Conservation (phyloP, 2,329 filamentous ascomycete genomes). For the Epichloe festucae region DNA sequence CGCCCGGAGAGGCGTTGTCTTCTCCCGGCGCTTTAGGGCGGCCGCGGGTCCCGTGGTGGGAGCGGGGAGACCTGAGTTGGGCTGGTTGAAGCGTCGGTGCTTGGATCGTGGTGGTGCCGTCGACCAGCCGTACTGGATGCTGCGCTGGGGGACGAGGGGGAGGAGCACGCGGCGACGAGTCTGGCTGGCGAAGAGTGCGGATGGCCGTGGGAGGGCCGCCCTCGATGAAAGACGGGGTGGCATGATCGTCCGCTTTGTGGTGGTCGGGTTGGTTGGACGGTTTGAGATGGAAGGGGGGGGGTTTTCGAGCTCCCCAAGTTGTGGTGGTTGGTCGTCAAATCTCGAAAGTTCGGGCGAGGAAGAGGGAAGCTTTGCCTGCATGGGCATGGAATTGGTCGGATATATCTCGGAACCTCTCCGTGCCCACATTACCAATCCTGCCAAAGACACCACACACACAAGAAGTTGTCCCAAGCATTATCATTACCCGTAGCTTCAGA, state of each 20-base stretch:
- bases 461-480: neutral
- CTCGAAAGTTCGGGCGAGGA: neutral
- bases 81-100: constrained; percentile 49
- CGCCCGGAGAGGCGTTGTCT: constrained; percentile 53
- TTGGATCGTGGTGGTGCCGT: constrained; percentile 39
- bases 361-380: neutral
- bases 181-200: constrained; percentile 13
- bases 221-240: constrained; percentile 31
- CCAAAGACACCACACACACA: neutral
- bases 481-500: neutral
- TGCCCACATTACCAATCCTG: too few relatives aligned
- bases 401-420: constrained; percentile 6
- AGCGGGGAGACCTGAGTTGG: constrained; percentile 39
- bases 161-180: constrained; percentile 29
- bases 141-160: constrained; percentile 30
- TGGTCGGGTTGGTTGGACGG: too few relatives aligned
- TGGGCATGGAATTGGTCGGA: neutral
- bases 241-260: constrained; percentile 21
- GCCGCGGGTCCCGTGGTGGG: constrained; percentile 47
- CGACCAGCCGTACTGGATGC: constrained; percentile 48
- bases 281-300: too few relatives aligned
- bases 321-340: neutral
- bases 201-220: constrained; percentile 29
- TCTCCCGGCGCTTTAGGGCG: constrained; percentile 44
- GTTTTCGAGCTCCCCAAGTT: too few relatives aligned